Base-by-base conservation (phyloP, 306 rosid species). In the Astragalus glycyphyllos region DNA sequence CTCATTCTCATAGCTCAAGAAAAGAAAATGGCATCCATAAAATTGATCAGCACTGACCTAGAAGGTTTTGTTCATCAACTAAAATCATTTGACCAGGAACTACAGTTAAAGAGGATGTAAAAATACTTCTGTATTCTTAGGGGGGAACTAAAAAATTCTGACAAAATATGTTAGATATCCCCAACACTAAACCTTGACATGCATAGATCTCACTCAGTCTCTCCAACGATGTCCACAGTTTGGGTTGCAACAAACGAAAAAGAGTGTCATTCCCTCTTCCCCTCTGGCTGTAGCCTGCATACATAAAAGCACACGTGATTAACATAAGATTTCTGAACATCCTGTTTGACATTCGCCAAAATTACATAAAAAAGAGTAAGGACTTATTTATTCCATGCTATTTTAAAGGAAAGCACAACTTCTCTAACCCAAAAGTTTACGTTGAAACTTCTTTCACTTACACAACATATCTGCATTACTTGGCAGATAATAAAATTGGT, bases 231-330 rank as follows among this genome's bases (percentile, higher is more conserved):
- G 29, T 51, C 83, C 83, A 59, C 83, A 79, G 66, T 73, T 79
- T 23, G 79, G 79, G 59, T 79, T 79, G 79, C 83, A 79, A 41
- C 83, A 79, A 51, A 79, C 76, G 8, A 79, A 79, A 56, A 79
- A 79, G 23, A 79, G 83, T 5, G 83, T 79, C 83, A 79, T 79
- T 67, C 79, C 83, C 45, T 79, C 83, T 63, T 79, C 83, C 55
- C 83, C 83, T 60, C 83, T 73, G 2, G 83, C 79, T 4, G 83
- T 79, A 32, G 83, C 83, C 83, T 79, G 83, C 68, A 59, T 67
- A 34, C 71, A 79, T 50, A 6, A 17, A 56, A 42, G 7, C 8
- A 40, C 59, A 14, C 59, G 75, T 49, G 73, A 57, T 40, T n/a
- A 57, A 64, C 38, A 47, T 46, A 42, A 59, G 44, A 68, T 56